Evolutionary conservation across 2,329 filamentous ascomycete genomes (phyloP).

Genomic region (Lasiodiplodia sp.): DNA sequence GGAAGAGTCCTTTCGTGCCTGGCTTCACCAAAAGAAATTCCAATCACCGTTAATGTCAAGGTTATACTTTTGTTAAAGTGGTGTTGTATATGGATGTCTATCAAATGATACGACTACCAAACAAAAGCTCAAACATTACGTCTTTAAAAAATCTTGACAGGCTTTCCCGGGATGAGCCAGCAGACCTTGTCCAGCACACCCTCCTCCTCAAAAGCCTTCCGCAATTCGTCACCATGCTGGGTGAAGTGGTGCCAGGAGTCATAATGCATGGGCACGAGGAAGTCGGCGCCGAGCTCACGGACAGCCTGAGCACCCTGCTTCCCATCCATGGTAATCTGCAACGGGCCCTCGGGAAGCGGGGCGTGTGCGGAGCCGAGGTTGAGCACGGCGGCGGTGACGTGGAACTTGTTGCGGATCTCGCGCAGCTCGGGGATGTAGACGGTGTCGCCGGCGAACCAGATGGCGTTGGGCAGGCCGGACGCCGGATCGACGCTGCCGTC

Average conservation of each 20-base stretch:
- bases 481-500: constrained; percentile 45
- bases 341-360: constrained; percentile 32
- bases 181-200: not conserved
- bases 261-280: constrained; percentile 57
- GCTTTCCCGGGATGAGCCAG: not conserved
- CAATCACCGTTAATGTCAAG: no score
- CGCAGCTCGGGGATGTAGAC: constrained; percentile 53
- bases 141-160: not conserved
- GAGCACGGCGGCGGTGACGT: constrained; percentile 30
- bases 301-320: constrained; percentile 51
- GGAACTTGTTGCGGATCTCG: constrained; percentile 30
- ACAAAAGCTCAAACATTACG: no score
- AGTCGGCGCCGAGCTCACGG: constrained; percentile 50
- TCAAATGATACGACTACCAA: no score
- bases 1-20: no score
- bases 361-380: constrained; percentile 29
- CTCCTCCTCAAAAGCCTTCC: constrained; percentile 15
- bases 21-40: no score
- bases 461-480: constrained; percentile 51
- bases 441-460: constrained; percentile 60
- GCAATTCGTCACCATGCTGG: constrained; percentile 50
- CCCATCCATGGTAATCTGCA: constrained; percentile 57
- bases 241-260: constrained; percentile 55
- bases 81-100: no score
- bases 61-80: no score